Evolutionary conservation across 805 yeast species (phyloP).

Genomic region (Schwanniomyces sp.): DNA sequence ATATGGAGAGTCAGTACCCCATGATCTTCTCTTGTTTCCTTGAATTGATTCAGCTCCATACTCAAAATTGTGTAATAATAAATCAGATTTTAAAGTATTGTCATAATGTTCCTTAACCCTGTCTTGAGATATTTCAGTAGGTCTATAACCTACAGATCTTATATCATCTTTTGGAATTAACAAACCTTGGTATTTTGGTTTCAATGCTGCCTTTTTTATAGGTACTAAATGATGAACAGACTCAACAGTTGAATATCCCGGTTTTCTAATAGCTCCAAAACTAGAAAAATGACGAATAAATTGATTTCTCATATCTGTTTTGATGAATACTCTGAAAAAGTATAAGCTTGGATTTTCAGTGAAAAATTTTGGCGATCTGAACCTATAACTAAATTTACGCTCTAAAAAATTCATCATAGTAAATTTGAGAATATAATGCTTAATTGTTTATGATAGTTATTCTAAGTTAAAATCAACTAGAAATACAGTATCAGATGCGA

Average conservation of each 20-base stretch:
- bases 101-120: conserved; percentile 75
- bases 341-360: not conserved
- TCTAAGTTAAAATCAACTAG: not conserved
- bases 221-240: conserved; percentile 92
- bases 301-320: conserved; percentile 14
- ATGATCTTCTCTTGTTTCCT: conserved; percentile 75
- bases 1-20: conserved; percentile 89
- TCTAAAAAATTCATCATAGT: not conserved
- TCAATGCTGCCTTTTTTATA: conserved; percentile 69
- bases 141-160: conserved; percentile 75
- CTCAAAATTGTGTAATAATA: conserved; percentile 72
- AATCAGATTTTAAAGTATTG: conserved; percentile 72
- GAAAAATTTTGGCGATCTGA: conserved; percentile 2
- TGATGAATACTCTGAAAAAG: not conserved
- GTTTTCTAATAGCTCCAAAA: conserved; percentile 49
- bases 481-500: conserved; percentile 13
- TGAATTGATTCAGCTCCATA: conserved; percentile 55
- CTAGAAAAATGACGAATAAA: conserved; percentile 31
- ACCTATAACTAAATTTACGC: not conserved
- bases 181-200: conserved; percentile 71
- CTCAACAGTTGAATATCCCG: conserved; percentile 65
- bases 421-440: not conserved
- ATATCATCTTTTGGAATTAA: conserved; percentile 71
- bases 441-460: not conserved
- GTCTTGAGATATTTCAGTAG: conserved; percentile 74